Base-by-base conservation (phyloP, 164 flowering plant genomes). In the Vitis labrusca region DNA sequence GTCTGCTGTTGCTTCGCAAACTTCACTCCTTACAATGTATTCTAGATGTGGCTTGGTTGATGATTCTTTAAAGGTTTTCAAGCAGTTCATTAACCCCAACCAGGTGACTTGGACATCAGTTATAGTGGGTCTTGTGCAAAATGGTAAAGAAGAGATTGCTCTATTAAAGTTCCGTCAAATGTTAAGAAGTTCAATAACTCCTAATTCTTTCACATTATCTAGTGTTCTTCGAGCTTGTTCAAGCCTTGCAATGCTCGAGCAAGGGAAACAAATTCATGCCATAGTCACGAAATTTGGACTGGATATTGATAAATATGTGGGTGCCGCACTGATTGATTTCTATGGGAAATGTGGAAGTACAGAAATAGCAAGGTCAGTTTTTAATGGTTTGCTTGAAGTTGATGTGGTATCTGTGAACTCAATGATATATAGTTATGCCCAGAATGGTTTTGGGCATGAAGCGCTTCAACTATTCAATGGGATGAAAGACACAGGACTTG, bases 21-120 rank as follows among this genome's bases (percentile, higher is more conserved):
- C 89, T 61, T 82, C 92, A 29, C 84, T 90, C 29, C 71, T 88
- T 47, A 83, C 81, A 8, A 84, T 88, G 91, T 90, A 90, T 71
- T 82, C 85, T 0, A 86, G 80, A 70, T 83, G 87, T 71, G 82
- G 89, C 8, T 71, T 71, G 61, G 47, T 84, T 67, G 85, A 77
- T 54, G 79, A 82, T 65, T 83, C 88, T 57, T 52, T 83, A 57
- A 81, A 76, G 67, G 76, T 84, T 65, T 90, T 90, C 66, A 51
- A 71, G 50, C 32, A 56, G 58, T 65, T 81, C 67, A 47, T 47
- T 50, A 68, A 73, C 55, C 86, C 86, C 44, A 88, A 84, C 71
- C 69, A 73, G 50, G 89, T 90, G 54, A 74, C 84, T 12, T 88
- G 92, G 91, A 86, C 90, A 29, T 83, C 91, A 17, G 55, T 88